phyloP scores from a whole-genome alignment of 441 rosid species.

The Eutrema salsugineum region DNA sequence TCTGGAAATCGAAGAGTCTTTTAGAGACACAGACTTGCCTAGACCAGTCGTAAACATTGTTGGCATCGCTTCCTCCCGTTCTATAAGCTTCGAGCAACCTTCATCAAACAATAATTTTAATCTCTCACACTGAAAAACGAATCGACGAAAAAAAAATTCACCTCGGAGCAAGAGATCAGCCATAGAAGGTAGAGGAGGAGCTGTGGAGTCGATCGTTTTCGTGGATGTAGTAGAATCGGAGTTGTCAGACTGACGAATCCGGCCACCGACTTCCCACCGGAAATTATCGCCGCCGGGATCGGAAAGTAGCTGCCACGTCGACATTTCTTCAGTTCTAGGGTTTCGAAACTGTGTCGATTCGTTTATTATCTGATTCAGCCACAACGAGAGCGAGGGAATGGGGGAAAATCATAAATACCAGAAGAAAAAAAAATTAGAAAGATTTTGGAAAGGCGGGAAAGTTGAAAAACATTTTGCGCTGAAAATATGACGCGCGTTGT shows the following conservation, averaged over 20 bases:
- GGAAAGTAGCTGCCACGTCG: constrained; percentile 69
- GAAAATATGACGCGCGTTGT: neutral
- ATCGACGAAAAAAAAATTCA: neutral
- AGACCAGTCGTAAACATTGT: constrained; percentile 64
- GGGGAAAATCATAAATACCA: neutral
- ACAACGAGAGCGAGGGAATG: neutral
- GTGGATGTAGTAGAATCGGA: constrained; percentile 25
- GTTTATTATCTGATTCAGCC: neutral
- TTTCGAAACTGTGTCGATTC: neutral
- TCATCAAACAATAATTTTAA: neutral
- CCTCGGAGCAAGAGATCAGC: constrained; percentile 65
- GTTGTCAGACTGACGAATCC: constrained; percentile 5
- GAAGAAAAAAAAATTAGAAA: neutral
- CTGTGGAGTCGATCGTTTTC: neutral
- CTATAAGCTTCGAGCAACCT: constrained; percentile 72
- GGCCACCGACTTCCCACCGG: constrained; percentile 60
- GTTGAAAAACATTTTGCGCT: neutral
- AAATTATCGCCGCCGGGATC: constrained; percentile 45
- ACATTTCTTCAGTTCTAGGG: constrained; percentile 40
- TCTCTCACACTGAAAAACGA: neutral
- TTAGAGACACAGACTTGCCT: constrained; percentile 56
- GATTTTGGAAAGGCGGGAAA: constrained; percentile 45
- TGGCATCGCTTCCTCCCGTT: constrained; percentile 26
- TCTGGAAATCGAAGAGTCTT: constrained; percentile 62
- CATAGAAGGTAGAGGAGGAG: constrained; percentile 56